These are phyloP conservation scores for Antitrichia curtipendula DNA, from an alignment of 225 moss, liverwort and hornwort species.

Conservation along the genomic window DNA sequence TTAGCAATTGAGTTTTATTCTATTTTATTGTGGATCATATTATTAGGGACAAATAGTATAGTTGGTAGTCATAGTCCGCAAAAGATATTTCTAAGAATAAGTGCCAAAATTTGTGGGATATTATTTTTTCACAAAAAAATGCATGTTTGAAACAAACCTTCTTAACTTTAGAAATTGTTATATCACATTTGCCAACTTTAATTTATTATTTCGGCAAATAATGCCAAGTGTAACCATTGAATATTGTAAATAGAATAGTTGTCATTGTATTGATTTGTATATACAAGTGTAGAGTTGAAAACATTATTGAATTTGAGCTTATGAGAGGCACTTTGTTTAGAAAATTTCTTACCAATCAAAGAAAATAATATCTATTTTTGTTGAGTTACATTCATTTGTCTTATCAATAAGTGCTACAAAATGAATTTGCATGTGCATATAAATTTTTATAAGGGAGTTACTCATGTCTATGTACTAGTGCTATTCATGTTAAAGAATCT, in stretches of 20 bases:
- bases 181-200: background rate
- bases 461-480: rapidly evolving
- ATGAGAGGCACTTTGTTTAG: background rate
- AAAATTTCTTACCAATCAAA: background rate
- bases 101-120: background rate
- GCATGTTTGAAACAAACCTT: background rate
- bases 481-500: background rate
- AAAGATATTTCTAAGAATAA: background rate
- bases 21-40: rapidly evolving
- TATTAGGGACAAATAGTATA: background rate
- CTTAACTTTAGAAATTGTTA: rapidly evolving
- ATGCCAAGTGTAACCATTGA: rapidly evolving
- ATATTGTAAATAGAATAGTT: background rate
- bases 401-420: background rate
- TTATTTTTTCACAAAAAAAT: background rate
- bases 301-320: background rate
- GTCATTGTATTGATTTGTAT: background rate
- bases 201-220: background rate
- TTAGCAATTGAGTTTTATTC: background rate
- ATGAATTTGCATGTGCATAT: background rate
- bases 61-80: rapidly evolving
- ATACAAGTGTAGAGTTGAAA: background rate
- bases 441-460: background rate
- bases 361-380: background rate
- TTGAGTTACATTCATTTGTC: background rate